Evolutionary conservation across 2,329 filamentous ascomycete species (phyloP), one percentile per base, ranked within the genome.

Genomic region (Periconia sp.): DNA sequence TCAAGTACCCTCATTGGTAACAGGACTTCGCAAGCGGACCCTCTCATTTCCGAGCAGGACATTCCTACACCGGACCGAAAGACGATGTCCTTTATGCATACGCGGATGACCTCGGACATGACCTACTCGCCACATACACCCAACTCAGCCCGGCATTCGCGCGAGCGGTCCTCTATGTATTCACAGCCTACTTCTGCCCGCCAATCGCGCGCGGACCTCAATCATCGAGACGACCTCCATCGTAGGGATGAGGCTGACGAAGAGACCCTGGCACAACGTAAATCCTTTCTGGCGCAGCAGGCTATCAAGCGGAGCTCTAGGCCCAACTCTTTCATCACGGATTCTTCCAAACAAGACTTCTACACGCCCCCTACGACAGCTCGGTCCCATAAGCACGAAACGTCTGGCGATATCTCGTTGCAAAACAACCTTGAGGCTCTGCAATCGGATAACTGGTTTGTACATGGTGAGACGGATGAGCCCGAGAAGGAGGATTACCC

Each of bases 41-140:
- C 46, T 49, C 61, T 46, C 42, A 71, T 50, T 44, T 19, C 55
- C 49, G 36, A 68, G 62, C 35, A 67, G 52, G 47, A 59, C 5
- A 52, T 67, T 12, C 54, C 64, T 11, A 55, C 45, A 12, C 65
- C 65, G 2, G 62, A 70, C n/a, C 61, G 53, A 60, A 70, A 55
- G 1, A 80, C 80, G 1, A 78, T 96, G 36, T 85, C 91, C 0
- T 96, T 95, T 69, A 82, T 88, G 70, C 86, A 94, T 63, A 95
- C 88, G 0, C 83, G 91, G 23, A 89, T 85, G 2, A 78, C 80
- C 9, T 78, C 80, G 22, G 83, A 81, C 4, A 69, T 78, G 34
- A 73, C 72, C 17, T 80, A 78, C 47, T 79, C 75, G 11, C 71
- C 72, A 2, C 75, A 77, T 40, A 80, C 74, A 7, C 75, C 78